Conservation (phyloP, 2,329 filamentous ascomycete species). For the Fusarium brachygibbosum region DNA sequence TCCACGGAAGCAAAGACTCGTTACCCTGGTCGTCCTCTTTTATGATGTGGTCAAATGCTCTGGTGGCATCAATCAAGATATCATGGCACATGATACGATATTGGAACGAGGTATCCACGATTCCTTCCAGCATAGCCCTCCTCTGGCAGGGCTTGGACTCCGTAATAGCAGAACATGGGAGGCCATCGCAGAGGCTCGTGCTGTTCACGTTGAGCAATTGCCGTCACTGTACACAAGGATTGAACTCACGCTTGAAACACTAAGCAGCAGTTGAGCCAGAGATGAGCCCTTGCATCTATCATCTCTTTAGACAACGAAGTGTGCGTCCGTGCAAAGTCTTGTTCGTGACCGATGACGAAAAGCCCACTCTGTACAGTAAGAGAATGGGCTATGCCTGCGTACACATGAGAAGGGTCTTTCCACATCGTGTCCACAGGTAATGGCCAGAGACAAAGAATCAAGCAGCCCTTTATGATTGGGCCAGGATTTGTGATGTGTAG, state of each 20-base stretch:
- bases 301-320: conserved; percentile 4
- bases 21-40: background rate
- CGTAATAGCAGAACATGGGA: background rate
- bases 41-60: conserved; percentile 1
- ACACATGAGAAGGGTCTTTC: conserved; percentile 14
- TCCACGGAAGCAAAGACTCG: background rate
- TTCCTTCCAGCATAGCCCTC: background rate
- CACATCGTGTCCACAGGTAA: conserved; percentile 4
- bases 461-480: conserved; percentile 1
- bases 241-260: conserved; percentile 12
- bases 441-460: conserved; percentile 10
- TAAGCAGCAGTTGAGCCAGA: conserved; percentile 8
- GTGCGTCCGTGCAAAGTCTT: conserved; percentile 12
- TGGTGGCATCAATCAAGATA: background rate
- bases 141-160: background rate
- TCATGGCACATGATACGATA: conserved; percentile 9
- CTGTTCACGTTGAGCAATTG: background rate
- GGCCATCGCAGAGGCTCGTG: conserved; percentile 5
- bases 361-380: conserved; percentile 12
- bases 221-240: no score
- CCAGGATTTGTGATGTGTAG: background rate
- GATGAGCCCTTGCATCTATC: background rate
- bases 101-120: background rate
- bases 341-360: background rate
- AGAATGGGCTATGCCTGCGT: conserved; percentile 6